A percentile compares a stretch with the other conserved stretches of the same genome.
Evolutionary conservation across 176 grass and related monocot species (phyloP).

Genomic region (Triticum turgidum): DNA sequence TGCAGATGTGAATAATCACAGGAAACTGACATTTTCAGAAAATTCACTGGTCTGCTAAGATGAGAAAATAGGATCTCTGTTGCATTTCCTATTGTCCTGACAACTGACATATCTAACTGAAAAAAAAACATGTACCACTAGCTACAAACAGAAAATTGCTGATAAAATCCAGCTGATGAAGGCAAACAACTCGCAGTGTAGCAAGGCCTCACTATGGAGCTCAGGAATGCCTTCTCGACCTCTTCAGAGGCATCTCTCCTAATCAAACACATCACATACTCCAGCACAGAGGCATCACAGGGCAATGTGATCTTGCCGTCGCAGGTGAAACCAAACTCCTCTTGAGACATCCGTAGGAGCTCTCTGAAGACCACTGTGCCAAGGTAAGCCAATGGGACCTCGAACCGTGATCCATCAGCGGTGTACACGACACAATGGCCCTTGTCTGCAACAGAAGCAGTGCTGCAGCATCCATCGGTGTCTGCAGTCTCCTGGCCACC

Average conservation of each 20-base stretch:
- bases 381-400: conserved; percentile 48
- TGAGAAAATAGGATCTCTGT: background rate
- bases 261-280: conserved; percentile 17
- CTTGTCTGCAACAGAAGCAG: conserved; percentile 16
- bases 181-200: background rate
- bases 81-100: background rate
- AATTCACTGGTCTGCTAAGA: background rate
- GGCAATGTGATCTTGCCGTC: conserved; percentile 11
- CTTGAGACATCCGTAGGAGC: conserved; percentile 27
- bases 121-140: background rate
- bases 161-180: background rate
- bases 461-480: background rate
- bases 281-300: conserved; percentile 11
- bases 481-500: background rate
- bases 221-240: conserved; percentile 16
- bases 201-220: conserved; percentile 5
- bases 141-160: conserved; percentile 12
- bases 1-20: background rate
- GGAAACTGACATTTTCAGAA: background rate
- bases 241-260: background rate
- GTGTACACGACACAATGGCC: conserved; percentile 59
- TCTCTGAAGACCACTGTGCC: conserved; percentile 15
- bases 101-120: background rate
- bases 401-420: conserved; percentile 37
- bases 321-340: conserved; percentile 28